A percentile compares a stretch with the other conserved stretches of the same genome.
phyloP scores from a whole-genome alignment of 768 basidiomycete species.

The Termitomyces sp. region DNA sequence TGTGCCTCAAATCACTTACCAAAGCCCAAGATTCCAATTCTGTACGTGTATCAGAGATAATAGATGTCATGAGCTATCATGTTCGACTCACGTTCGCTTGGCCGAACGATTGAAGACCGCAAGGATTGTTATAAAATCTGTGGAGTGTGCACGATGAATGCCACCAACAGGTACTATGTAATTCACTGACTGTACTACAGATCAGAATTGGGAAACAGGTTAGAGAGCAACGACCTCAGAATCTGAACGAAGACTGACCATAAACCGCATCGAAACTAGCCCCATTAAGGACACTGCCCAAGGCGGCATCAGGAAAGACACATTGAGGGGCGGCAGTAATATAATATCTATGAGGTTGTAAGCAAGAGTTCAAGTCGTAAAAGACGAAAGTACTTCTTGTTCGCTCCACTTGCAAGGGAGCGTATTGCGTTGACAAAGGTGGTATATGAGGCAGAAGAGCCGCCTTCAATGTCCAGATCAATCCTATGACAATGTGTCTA shows the following conservation, averaged over 20 bases:
- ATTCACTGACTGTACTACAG: slow-evolving; percentile 33
- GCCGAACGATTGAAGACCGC: slow-evolving; percentile 48
- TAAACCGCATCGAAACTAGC: slow-evolving; percentile 73
- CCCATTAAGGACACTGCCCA: slow-evolving; percentile 57
- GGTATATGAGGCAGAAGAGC: slow-evolving; percentile 45
- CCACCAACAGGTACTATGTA: not conserved
- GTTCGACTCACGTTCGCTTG: slow-evolving; percentile 44
- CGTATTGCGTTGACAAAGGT: slow-evolving; percentile 58
- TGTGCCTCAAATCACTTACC: slow-evolving; percentile 30
- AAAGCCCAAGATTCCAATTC: slow-evolving; percentile 65
- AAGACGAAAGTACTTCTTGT: slow-evolving; percentile 44
- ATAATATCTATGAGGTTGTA: slow-evolving; percentile 47
- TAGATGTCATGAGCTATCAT: not conserved
- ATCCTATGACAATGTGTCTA: slow-evolving; percentile 33
- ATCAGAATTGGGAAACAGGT: not conserved
- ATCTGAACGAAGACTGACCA: slow-evolving; percentile 29
- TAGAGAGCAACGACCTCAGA: slow-evolving; percentile 1
- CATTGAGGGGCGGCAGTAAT: slow-evolving; percentile 67
- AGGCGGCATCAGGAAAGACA: slow-evolving; percentile 64
- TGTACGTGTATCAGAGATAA: slow-evolving; percentile 25
- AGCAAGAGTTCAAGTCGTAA: not conserved
- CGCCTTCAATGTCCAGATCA: slow-evolving; percentile 79
- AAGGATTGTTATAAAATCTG: slow-evolving; percentile 59
- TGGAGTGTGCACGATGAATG: not conserved
- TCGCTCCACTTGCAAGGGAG: slow-evolving; percentile 46